phyloP scores from a whole-genome alignment of 306 rosid genomes.

The Gynostemma pentaphyllum region DNA sequence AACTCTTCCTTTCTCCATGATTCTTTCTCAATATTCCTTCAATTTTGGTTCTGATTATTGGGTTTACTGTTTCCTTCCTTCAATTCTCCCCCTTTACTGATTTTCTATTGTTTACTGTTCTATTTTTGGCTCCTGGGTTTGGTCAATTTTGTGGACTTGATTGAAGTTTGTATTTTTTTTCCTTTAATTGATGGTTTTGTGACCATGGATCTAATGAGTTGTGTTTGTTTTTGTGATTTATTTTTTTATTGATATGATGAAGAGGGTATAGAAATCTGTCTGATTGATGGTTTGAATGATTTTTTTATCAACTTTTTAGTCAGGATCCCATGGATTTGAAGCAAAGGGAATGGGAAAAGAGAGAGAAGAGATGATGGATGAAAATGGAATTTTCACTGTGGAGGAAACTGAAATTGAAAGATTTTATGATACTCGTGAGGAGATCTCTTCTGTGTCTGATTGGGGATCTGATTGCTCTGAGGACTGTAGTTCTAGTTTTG shows the following conservation, averaged over 20 bases:
- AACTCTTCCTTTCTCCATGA: neutral
- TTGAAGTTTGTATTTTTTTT: slow-evolving; percentile 3
- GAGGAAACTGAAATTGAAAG: slow-evolving; percentile 43
- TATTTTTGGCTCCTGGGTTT: slow-evolving; percentile 9
- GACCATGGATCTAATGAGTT: neutral
- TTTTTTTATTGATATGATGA: neutral
- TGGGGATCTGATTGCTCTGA: slow-evolving; percentile 35
- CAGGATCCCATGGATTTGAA: slow-evolving; percentile 27
- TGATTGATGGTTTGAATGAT: neutral
- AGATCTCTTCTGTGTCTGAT: slow-evolving; percentile 55
- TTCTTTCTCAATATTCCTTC: neutral
- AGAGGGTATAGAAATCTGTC: neutral
- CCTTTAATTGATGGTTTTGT: neutral
- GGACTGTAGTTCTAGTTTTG: slow-evolving; percentile 29
- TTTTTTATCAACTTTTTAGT: slow-evolving; percentile 6
- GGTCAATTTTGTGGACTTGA: slow-evolving; percentile 3
- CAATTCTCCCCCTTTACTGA: neutral
- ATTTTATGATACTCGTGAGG: slow-evolving; percentile 66
- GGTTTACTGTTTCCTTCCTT: neutral
- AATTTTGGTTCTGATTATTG: neutral
- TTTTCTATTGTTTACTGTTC: slow-evolving; percentile 5
- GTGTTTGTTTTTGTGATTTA: neutral
- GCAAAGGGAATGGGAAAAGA: neutral
- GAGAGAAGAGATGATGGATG: slow-evolving; percentile 15
- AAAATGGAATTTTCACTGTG: slow-evolving; percentile 8